A percentile compares a stretch with the other conserved stretches of the same genome.
phyloP scores from a whole-genome alignment of 1,139 yeast species.

The Pichia sp. region DNA sequence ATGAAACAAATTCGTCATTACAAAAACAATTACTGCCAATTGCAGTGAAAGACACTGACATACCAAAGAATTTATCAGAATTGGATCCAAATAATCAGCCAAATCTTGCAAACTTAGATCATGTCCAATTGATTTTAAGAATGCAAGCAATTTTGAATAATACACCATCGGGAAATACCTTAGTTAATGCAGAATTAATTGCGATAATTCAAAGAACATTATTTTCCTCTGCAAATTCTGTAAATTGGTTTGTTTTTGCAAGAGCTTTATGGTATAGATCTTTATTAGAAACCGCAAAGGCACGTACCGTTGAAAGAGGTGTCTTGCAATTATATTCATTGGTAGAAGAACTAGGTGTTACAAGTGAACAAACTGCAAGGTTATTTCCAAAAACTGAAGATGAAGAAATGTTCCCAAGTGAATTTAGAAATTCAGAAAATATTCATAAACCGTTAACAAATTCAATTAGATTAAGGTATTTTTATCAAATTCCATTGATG shows the following conservation, averaged over 20 bases:
- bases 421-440: slow-evolving; percentile 22
- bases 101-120: slow-evolving; percentile 60
- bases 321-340: slow-evolving; percentile 87
- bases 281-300: slow-evolving; percentile 66
- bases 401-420: slow-evolving; percentile 23
- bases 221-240: slow-evolving; percentile 40
- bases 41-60: slow-evolving; percentile 52
- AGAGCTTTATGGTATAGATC: slow-evolving; percentile 91
- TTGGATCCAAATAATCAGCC: slow-evolving; percentile 86
- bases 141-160: slow-evolving; percentile 60
- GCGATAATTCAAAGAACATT: slow-evolving; percentile 72
- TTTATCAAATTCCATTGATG: slow-evolving; percentile 69
- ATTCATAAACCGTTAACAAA: slow-evolving; percentile 29
- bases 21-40: slow-evolving; percentile 46
- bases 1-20: slow-evolving; percentile 5
- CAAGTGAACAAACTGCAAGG: slow-evolving; percentile 46
- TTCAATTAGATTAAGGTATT: slow-evolving; percentile 54
- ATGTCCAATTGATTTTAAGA: slow-evolving; percentile 63
- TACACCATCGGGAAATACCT: slow-evolving; percentile 61
- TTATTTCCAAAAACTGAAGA: slow-evolving; percentile 50
- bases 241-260: slow-evolving; percentile 76
- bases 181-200: slow-evolving; percentile 75
- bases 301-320: slow-evolving; percentile 90
- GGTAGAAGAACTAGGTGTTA: slow-evolving; percentile 81
- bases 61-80: slow-evolving; percentile 49